Conservation (phyloP, 1,284 basidiomycete genomes). For the Vanrija pseudolonga region DNA sequence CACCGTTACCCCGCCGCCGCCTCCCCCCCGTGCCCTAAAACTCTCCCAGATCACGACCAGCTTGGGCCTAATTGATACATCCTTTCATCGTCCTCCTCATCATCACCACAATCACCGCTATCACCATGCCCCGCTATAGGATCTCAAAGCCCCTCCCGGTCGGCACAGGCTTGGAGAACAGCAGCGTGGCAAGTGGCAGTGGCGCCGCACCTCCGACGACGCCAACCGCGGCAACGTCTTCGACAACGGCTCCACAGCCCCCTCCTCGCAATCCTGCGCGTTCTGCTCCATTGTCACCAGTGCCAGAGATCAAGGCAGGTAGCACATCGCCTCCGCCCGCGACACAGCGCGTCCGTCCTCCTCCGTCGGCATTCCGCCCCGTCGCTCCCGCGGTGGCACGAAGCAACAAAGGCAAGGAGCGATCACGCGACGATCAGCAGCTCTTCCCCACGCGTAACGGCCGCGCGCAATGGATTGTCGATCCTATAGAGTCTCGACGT, state of each 20-base stretch:
- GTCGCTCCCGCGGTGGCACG: neutral
- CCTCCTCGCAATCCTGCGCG: too few species aligned
- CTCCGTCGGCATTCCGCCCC: conserved; percentile 10
- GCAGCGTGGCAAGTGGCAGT: conserved; percentile 2
- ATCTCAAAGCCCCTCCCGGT: too few species aligned
- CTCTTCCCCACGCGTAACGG: neutral
- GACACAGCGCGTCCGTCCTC: neutral
- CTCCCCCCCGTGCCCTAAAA: neutral
- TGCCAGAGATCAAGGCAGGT: too few species aligned
- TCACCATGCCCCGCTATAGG: too few species aligned
- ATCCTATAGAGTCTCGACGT: conserved; percentile 21
- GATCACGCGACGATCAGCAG: neutral
- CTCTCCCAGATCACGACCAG: neutral
- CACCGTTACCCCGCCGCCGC: neutral
- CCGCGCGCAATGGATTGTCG: conserved; percentile 29
- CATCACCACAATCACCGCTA: neutral
- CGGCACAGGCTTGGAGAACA: too few species aligned
- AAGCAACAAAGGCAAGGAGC: conserved; percentile 12
- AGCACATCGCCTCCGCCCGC: too few species aligned
- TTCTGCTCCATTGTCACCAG: too few species aligned
- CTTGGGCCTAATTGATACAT: neutral
- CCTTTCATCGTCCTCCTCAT: conserved; percentile 4
- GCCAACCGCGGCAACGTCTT: conserved; percentile 3
- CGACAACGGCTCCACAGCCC: neutral
- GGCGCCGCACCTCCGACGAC: conserved; percentile 10